Evolutionary conservation across 208 protist genomes (phyloP).

Genomic region (Herpetomonas tarakana): DNA sequence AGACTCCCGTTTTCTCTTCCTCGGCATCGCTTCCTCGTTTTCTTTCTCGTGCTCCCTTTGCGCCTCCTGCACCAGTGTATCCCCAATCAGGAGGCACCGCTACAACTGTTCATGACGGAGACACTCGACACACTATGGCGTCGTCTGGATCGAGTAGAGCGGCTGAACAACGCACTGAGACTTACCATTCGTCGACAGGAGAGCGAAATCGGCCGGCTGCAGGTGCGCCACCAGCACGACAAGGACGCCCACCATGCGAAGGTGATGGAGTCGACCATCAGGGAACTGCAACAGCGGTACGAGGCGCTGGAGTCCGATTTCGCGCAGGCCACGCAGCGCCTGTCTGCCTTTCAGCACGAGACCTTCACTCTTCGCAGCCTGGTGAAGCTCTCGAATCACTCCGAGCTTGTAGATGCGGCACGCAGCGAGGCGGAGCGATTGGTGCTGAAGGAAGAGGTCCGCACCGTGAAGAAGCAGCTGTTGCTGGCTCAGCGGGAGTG

Average conservation of each 20-base stretch:
- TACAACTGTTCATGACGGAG: too few species aligned
- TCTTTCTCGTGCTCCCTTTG: too few species aligned
- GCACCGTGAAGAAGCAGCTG: constrained; percentile 23
- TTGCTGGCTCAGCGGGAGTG: constrained; percentile 18
- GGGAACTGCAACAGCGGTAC: constrained; percentile 17
- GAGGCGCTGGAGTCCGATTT: constrained; percentile 35
- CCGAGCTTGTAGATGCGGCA: constrained; percentile 28
- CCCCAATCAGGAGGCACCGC: too few species aligned
- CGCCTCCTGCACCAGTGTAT: too few species aligned
- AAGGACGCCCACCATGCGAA: constrained; percentile 27
- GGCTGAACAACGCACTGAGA: constrained; percentile 23
- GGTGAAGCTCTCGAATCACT: constrained; percentile 32
- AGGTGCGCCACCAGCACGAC: constrained; percentile 17
- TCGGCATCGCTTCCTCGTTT: too few species aligned
- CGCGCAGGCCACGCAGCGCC: constrained; percentile 20
- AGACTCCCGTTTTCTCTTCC: too few species aligned
- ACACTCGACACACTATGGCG: too few species aligned
- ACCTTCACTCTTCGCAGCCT: constrained; percentile 32
- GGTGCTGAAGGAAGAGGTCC: constrained; percentile 31
- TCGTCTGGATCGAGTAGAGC: constrained; percentile 11
- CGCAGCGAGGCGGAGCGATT: constrained; percentile 15
- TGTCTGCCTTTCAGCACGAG: constrained; percentile 39
- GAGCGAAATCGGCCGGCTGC: constrained; percentile 22
- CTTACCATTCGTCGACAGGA: constrained; percentile 21
- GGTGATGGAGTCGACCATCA: constrained; percentile 26